Percentiles rank a stretch among this genome's conserved stretches.
Conservation (phyloP, 495 filamentous ascomycete genomes). For the Astrothelium macrocarpum region DNA sequence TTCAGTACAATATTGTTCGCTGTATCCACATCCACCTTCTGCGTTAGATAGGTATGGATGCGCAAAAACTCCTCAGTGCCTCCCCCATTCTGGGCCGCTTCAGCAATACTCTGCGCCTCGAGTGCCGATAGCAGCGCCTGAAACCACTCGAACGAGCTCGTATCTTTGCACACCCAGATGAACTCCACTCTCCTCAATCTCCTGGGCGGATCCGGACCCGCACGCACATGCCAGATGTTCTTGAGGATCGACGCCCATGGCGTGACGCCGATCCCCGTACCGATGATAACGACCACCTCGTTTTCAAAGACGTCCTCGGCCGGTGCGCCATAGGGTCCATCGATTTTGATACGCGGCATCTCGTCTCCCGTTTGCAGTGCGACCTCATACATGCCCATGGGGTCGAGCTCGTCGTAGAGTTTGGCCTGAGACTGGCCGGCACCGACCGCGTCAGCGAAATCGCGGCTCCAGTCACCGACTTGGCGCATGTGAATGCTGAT, state of each 20-base stretch:
- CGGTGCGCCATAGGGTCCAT: conserved; percentile 93
- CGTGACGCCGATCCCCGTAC: conserved; percentile 95
- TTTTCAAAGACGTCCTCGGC: conserved; percentile 98
- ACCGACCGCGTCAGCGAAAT: conserved; percentile 83
- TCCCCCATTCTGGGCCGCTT: conserved; percentile 50
- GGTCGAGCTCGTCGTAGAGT: conserved; percentile 82
- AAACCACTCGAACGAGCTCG: conserved; percentile 96
- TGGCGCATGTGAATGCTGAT: conserved; percentile 90
- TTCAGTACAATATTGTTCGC: conserved; percentile 96
- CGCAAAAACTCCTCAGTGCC: conserved; percentile 77
- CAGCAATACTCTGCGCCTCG: conserved; percentile 67
- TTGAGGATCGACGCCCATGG: conserved; percentile 97
- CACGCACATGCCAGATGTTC: conserved; percentile 94
- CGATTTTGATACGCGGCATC: conserved; percentile 82
- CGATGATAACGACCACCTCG: conserved; percentile 93
- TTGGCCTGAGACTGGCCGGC: conserved; percentile 74
- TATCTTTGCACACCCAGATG: conserved; percentile 98
- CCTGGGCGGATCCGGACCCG: conserved; percentile 71
- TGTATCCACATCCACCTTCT: conserved; percentile 81
- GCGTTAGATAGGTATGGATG: conserved; percentile 97
- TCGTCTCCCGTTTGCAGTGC: conserved; percentile 85
- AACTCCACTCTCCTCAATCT: conserved; percentile 94
- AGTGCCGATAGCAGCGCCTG: conserved; percentile 85
- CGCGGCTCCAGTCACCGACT: conserved; percentile 89
- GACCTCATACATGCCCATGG: conserved; percentile 95